These are phyloP conservation scores for Linnemannia schmuckeri DNA, from an alignment of 192 early-diverging fungal genomes.

Conservation along the genomic window DNA sequence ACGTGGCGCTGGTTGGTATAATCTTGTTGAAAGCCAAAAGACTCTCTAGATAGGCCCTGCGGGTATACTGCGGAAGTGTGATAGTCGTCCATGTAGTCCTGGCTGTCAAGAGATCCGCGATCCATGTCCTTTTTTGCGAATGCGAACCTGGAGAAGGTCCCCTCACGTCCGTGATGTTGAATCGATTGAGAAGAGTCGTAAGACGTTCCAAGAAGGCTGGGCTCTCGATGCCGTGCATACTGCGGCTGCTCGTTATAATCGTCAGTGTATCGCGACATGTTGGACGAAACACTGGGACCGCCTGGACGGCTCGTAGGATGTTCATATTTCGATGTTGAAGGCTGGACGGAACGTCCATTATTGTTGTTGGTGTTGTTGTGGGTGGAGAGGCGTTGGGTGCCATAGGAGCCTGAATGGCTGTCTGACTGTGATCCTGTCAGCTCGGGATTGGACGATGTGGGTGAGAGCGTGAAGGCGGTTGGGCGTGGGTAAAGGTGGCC, in stretches of 20 bases:
- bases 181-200: conserved; percentile 18
- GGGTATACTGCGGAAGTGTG: not conserved
- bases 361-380: not conserved
- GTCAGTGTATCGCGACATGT: conserved; percentile 12
- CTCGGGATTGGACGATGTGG: conserved; percentile 33
- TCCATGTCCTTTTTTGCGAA: conserved; percentile 13
- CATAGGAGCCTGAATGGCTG: conserved; percentile 27
- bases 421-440: conserved; percentile 21
- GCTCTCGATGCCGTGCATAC: not conserved
- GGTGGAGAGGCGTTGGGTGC: not conserved
- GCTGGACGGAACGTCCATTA: not conserved
- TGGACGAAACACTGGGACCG: conserved; percentile 18
- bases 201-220: conserved; percentile 22
- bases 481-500: not conserved
- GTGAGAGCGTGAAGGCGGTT: conserved; percentile 26
- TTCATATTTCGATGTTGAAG: not conserved
- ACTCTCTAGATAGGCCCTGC: not conserved
- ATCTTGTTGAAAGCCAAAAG: conserved; percentile 8
- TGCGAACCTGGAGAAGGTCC: conserved; percentile 8
- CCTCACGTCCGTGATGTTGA: not conserved
- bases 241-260: conserved; percentile 8
- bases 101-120: conserved; percentile 4
- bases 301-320: not conserved
- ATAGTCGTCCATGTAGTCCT: conserved; percentile 10
- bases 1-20: not conserved